Conservation (phyloP, 2,329 filamentous ascomycete genomes). For the Coccinonectria pachysandricola region DNA sequence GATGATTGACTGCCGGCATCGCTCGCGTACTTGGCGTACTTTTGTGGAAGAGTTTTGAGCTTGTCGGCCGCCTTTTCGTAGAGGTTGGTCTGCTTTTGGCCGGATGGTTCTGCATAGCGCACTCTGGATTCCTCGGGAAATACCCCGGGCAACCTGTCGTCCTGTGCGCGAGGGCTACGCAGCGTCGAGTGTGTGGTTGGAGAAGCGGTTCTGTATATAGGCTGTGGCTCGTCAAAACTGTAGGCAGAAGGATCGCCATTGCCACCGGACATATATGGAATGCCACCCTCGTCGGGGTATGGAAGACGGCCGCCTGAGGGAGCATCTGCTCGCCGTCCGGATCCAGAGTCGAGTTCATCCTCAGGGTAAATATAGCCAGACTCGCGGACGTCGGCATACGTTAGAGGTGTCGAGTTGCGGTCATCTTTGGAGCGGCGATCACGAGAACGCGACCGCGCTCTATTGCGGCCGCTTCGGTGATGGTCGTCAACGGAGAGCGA, state of each 20-base stretch:
- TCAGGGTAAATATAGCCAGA: slow-evolving; percentile 32
- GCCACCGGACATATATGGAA: slow-evolving; percentile 27
- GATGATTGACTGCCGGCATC: slow-evolving; percentile 9
- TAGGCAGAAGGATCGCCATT: slow-evolving; percentile 26
- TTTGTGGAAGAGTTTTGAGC: too few species aligned
- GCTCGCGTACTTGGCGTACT: neutral
- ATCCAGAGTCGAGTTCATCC: slow-evolving; percentile 31
- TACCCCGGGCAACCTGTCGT: slow-evolving; percentile 23
- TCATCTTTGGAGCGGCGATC: slow-evolving; percentile 24
- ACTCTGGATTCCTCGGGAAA: slow-evolving; percentile 20
- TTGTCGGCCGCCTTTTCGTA: too few species aligned
- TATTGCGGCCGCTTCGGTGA: slow-evolving; percentile 34
- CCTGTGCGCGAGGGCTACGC: slow-evolving; percentile 26
- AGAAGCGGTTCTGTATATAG: slow-evolving; percentile 25
- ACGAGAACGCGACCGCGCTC: slow-evolving; percentile 31
- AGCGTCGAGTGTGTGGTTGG: slow-evolving; percentile 26
- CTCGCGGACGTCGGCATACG: slow-evolving; percentile 30
- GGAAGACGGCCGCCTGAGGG: slow-evolving; percentile 24
- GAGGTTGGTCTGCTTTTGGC: slow-evolving; percentile 5
- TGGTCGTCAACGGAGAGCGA: slow-evolving; percentile 39
- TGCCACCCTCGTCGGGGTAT: slow-evolving; percentile 29
- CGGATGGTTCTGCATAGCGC: slow-evolving; percentile 18
- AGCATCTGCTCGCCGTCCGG: slow-evolving; percentile 23
- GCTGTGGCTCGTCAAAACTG: slow-evolving; percentile 28
- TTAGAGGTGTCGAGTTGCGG: slow-evolving; percentile 19